A percentile compares a stretch with the other conserved stretches of the same genome.
These are phyloP conservation scores for Melanomma pulvis-pyrius DNA, from an alignment of 495 filamentous ascomycete species.

Conservation along the genomic window DNA sequence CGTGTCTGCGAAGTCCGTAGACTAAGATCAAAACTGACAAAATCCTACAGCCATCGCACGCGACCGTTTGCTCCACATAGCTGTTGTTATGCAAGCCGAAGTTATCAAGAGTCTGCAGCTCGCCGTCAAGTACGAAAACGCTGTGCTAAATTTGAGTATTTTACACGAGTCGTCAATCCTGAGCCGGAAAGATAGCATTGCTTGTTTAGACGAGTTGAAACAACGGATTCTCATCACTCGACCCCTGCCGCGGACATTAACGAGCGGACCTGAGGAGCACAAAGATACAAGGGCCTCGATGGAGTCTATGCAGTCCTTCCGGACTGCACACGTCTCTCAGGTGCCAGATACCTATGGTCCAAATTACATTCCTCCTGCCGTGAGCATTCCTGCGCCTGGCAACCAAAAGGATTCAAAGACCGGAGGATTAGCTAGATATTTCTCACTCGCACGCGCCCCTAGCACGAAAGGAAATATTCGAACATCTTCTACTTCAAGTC, in stretches of 20 bases:
- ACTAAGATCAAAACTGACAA: slow-evolving; percentile 8
- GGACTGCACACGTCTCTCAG: slow-evolving; percentile 1
- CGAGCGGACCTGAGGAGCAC: neutral
- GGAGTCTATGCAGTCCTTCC: slow-evolving; percentile 21
- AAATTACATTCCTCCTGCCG: slow-evolving; percentile 24
- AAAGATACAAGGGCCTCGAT: slow-evolving; percentile 2
- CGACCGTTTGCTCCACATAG: slow-evolving; percentile 51
- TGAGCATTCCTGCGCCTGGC: slow-evolving; percentile 24
- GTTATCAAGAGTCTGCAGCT: slow-evolving; percentile 50
- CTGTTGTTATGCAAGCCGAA: slow-evolving; percentile 50
- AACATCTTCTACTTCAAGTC: slow-evolving; percentile 10
- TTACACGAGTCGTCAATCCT: slow-evolving; percentile 47
- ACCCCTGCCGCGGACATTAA: slow-evolving; percentile 22
- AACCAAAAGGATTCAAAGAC: slow-evolving; percentile 14
- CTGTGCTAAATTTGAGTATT: slow-evolving; percentile 45
- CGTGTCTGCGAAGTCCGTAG: slow-evolving; percentile 17
- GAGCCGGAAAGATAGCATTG: slow-evolving; percentile 41
- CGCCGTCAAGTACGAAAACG: slow-evolving; percentile 45
- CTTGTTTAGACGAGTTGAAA: slow-evolving; percentile 44
- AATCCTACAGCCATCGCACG: slow-evolving; percentile 32
- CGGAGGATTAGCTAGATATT: slow-evolving; percentile 25
- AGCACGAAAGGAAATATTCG: slow-evolving; percentile 12
- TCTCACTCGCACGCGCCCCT: no score
- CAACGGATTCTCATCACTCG: slow-evolving; percentile 42
- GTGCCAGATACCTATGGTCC: slow-evolving; percentile 10